Evolutionary conservation across 352 stramenopile genomes (phyloP).

Genomic region (Globisporangium barbulae): DNA sequence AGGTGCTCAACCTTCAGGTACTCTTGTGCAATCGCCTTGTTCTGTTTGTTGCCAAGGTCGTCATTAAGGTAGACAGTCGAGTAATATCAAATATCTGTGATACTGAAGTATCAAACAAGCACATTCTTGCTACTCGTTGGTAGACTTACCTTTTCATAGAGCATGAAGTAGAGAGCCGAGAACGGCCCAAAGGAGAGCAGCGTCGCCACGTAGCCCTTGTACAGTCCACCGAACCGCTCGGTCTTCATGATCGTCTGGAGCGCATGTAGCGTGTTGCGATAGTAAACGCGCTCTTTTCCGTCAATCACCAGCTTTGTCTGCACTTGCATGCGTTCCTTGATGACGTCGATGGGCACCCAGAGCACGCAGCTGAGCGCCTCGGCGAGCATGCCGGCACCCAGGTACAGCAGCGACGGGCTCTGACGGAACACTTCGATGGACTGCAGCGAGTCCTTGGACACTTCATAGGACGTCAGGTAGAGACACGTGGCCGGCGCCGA

Average conservation of each 20-base stretch:
- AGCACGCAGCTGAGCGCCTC: conserved; percentile 91
- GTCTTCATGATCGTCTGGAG: conserved; percentile 87
- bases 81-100: neutral
- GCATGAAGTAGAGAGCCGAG: conserved; percentile 97
- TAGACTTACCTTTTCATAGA: conserved; percentile 89
- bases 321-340: conserved; percentile 98
- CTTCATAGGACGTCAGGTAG: conserved; percentile 97
- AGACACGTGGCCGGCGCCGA: conserved; percentile 94
- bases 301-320: conserved; percentile 37
- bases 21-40: conserved; percentile 50
- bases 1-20: conserved; percentile 44
- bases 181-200: conserved; percentile 97
- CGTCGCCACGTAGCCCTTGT: conserved; percentile 95
- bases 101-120: neutral
- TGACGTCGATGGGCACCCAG: conserved; percentile 99
- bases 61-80: neutral
- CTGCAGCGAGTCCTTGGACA: conserved; percentile 63
- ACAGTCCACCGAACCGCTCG: conserved; percentile 91
- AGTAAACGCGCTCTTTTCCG: conserved; percentile 52
- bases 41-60: conserved; percentile 27
- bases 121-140: neutral
- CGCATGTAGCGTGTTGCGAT: conserved; percentile 90
- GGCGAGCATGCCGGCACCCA: conserved; percentile 68
- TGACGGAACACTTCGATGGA: conserved; percentile 34
- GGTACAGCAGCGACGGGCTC: conserved; percentile 60